Conservation (phyloP, 2,329 filamentous ascomycete species). For the Drechslerella dactyloides region DNA sequence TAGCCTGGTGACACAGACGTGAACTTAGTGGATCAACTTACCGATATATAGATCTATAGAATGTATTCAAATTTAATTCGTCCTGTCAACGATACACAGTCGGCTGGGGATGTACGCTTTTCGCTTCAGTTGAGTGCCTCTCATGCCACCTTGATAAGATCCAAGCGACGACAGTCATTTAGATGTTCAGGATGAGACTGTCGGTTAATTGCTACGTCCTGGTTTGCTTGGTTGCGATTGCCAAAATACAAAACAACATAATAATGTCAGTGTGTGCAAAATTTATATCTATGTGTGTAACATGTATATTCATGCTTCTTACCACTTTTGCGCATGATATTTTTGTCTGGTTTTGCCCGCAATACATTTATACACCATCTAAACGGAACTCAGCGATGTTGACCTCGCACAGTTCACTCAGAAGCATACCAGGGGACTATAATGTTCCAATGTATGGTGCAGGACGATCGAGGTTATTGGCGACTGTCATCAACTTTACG, state of each 20-base stretch:
- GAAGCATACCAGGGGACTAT: conserved; percentile 1
- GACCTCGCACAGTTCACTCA: conserved; percentile 1
- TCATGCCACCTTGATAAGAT: not conserved
- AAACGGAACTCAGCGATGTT: conserved; percentile 4
- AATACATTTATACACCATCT: not conserved
- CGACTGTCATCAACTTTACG: conserved; percentile 7
- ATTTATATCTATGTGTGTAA: too few species aligned
- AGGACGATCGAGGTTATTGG: conserved; percentile 9
- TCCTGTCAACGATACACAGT: conserved; percentile 2
- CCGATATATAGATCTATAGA: not conserved
- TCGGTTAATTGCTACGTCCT: too few species aligned
- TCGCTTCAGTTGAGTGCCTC: not conserved
- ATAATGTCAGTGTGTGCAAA: too few species aligned
- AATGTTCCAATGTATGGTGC: conserved; percentile 6
- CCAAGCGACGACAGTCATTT: not conserved
- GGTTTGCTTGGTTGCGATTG: too few species aligned
- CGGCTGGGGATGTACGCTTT: conserved; percentile 1
- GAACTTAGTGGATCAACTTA: not conserved
- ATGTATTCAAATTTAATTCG: not conserved
- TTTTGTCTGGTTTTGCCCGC: too few species aligned
- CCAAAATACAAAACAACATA: too few species aligned
- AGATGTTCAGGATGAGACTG: too few species aligned
- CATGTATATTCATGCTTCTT: too few species aligned
- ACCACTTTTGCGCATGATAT: too few species aligned
- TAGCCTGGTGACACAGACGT: not conserved